Conservation (phyloP, 1,284 basidiomycete species). For the Boletus sp. region DNA sequence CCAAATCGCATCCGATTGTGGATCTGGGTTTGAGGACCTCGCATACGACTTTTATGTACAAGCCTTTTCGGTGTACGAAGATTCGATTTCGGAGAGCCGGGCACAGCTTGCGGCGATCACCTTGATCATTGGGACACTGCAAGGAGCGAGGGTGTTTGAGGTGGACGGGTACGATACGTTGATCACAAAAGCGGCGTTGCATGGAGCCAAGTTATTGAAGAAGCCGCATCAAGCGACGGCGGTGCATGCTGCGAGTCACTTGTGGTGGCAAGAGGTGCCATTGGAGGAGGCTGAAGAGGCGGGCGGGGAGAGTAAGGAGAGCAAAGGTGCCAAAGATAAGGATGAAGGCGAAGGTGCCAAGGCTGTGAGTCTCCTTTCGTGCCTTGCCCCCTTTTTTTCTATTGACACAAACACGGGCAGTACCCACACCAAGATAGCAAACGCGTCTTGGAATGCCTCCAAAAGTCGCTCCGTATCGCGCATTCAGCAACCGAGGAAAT, state of each 20-base stretch:
- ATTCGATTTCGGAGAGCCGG: slow-evolving; percentile 90
- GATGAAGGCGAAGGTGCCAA: slow-evolving; percentile 55
- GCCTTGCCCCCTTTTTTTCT: not conserved
- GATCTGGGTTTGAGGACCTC: slow-evolving; percentile 79
- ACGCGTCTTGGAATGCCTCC: slow-evolving; percentile 92
- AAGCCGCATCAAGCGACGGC: slow-evolving; percentile 96
- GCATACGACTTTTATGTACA: slow-evolving; percentile 96
- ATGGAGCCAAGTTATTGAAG: slow-evolving; percentile 92
- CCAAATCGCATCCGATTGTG: slow-evolving; percentile 90
- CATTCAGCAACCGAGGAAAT: slow-evolving; percentile 95
- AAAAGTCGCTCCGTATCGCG: slow-evolving; percentile 92
- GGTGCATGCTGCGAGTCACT: slow-evolving; percentile 91
- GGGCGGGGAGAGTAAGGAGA: slow-evolving; percentile 39
- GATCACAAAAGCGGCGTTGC: slow-evolving; percentile 94
- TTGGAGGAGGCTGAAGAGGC: slow-evolving; percentile 45
- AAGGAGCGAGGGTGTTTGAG: slow-evolving; percentile 83
- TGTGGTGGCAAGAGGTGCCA: slow-evolving; percentile 90
- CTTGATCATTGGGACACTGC: slow-evolving; percentile 86
- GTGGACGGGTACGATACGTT: slow-evolving; percentile 94
- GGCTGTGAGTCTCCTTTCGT: slow-evolving; percentile 52
- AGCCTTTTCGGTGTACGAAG: slow-evolving; percentile 95
- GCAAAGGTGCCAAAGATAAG: slow-evolving; percentile 32
- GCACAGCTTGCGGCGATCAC: slow-evolving; percentile 94
- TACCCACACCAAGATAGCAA: slow-evolving; percentile 92
- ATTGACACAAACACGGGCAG: slow-evolving; percentile 31